Percentiles rank a stretch among this genome's conserved stretches.
phyloP scores from a whole-genome alignment of 192 early-diverging fungal species.

The Coemansia sp. region DNA sequence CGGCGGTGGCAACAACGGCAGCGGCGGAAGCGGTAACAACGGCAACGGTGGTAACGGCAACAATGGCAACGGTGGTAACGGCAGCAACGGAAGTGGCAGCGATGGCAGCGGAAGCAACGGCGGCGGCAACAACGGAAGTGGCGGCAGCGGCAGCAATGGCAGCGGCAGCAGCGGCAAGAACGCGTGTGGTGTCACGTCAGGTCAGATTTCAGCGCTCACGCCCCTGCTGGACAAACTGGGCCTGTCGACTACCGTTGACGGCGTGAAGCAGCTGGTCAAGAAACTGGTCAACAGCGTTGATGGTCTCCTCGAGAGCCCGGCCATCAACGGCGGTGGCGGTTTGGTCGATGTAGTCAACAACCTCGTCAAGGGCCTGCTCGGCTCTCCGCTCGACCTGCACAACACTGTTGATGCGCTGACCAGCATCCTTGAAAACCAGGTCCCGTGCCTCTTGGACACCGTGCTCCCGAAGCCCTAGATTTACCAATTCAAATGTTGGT shows the following conservation, averaged over 20 bases:
- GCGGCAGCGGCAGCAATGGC: background rate
- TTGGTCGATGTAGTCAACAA: constrained; percentile 35
- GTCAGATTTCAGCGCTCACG: constrained; percentile 45
- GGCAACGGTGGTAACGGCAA: constrained; percentile 3
- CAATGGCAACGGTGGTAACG: background rate
- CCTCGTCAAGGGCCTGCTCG: constrained; percentile 39
- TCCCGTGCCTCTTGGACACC: constrained; percentile 45
- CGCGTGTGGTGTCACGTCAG: constrained; percentile 35
- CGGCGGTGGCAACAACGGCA: constrained; percentile 6
- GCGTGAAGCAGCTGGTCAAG: constrained; percentile 46
- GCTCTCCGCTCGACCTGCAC: constrained; percentile 29
- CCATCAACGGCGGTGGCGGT: constrained; percentile 30
- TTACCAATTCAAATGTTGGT: background rate
- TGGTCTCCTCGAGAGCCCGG: constrained; percentile 33
- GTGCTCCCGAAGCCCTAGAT: constrained; percentile 41
- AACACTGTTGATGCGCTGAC: constrained; percentile 37
- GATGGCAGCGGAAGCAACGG: background rate
- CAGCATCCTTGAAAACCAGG: constrained; percentile 40
- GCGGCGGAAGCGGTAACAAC: constrained; percentile 1
- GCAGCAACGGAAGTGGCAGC: background rate
- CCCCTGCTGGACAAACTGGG: constrained; percentile 48
- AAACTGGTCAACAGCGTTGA: constrained; percentile 26
- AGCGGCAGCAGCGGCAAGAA: constrained; percentile 12
- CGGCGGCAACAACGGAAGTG: background rate
- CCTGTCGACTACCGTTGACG: constrained; percentile 39